These are phyloP conservation scores for Mortierella sp. DNA, from an alignment of 371 early-diverging fungal genomes.

Conservation along the genomic window DNA sequence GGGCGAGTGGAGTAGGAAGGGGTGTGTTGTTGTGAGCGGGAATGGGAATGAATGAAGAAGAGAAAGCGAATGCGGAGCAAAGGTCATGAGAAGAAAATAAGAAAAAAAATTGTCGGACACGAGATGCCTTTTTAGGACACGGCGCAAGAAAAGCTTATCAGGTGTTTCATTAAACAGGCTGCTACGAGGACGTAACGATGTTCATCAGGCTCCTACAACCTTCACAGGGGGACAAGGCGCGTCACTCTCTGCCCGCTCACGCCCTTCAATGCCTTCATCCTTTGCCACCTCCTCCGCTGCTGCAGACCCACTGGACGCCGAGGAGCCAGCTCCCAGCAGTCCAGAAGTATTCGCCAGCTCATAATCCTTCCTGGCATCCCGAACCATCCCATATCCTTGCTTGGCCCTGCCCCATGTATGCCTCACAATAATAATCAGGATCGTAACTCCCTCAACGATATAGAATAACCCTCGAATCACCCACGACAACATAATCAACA, in stretches of 20 bases:
- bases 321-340: neutral
- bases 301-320: neutral
- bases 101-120: conserved; percentile 11
- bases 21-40: neutral
- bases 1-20: neutral
- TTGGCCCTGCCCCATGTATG: conserved; percentile 51
- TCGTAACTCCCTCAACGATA: conserved; percentile 54
- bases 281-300: neutral
- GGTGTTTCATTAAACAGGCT: neutral
- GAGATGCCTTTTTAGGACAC: conserved; percentile 8
- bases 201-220: conserved; percentile 5
- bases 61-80: neutral
- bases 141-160: neutral
- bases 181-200: neutral
- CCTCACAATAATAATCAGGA: conserved; percentile 51
- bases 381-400: conserved; percentile 34
- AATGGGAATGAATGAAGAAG: neutral
- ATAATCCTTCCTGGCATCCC: conserved; percentile 22
- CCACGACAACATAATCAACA: conserved; percentile 56
- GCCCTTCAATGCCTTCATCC: neutral
- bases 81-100: neutral
- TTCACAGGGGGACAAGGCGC: neutral
- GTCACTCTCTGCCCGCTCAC: neutral
- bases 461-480: conserved; percentile 53
- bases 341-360: conserved; percentile 3